These are phyloP conservation scores for Rutstroemia sp. DNA, from an alignment of 2,329 filamentous ascomycete genomes.

Conservation along the genomic window DNA sequence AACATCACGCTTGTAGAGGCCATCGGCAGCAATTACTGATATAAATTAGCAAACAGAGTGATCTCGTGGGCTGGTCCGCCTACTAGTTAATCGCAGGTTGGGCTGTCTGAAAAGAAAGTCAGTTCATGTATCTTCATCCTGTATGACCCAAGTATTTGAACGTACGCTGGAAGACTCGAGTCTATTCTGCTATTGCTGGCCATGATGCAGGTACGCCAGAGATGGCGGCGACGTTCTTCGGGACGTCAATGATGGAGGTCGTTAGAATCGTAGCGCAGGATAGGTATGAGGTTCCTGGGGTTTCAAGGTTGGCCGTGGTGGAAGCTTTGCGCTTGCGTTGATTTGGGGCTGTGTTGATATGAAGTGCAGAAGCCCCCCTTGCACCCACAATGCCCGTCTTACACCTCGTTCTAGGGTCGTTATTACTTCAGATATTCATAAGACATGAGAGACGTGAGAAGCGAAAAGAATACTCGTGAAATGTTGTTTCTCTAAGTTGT, in stretches of 20 bases:
- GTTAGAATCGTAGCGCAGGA: conserved; percentile 9
- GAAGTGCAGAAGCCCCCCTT: conserved; percentile 5
- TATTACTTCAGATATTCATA: conserved; percentile 3
- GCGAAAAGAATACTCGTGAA: conserved; percentile 3
- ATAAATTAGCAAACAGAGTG: conserved; percentile 29
- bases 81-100: conserved; percentile 92
- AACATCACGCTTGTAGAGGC: conserved; percentile 97
- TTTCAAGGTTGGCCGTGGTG: conserved; percentile 11
- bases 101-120: conserved; percentile 50
- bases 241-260: conserved; percentile 25
- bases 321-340: conserved; percentile 8
- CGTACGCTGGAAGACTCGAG: conserved; percentile 56
- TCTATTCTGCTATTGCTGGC: conserved; percentile 43
- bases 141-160: conserved; percentile 23
- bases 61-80: conserved; percentile 28
- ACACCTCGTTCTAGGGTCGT: neutral
- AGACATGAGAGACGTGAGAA: conserved; percentile 5
- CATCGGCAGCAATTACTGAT: conserved; percentile 95
- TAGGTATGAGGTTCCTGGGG: conserved; percentile 2
- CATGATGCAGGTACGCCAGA: conserved; percentile 34
- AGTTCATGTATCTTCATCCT: conserved; percentile 17
- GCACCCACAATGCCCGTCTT: neutral
- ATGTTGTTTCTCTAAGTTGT: neutral
- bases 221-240: conserved; percentile 27
- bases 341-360: conserved; percentile 10